Conservation (phyloP, 2,329 filamentous ascomycete species). For the Nannizzia gypsea region DNA sequence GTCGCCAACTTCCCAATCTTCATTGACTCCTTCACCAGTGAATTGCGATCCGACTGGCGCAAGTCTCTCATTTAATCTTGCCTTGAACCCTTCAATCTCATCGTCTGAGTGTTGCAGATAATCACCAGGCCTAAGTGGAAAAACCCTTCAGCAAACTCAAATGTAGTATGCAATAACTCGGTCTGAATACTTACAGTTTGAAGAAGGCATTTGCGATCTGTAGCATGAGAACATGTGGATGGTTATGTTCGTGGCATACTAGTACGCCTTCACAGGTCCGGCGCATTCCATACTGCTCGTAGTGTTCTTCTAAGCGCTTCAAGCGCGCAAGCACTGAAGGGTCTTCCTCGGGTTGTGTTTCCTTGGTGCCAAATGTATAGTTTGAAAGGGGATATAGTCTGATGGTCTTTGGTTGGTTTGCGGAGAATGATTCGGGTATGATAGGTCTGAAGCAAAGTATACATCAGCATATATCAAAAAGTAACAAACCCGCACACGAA, state of each 20-base stretch:
- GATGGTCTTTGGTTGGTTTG: conserved; percentile 79
- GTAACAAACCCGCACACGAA: not conserved
- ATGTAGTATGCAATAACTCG: too few relatives aligned
- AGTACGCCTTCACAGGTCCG: conserved; percentile 94
- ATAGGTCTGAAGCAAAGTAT: conserved; percentile 44
- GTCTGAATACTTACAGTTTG: conserved; percentile 54
- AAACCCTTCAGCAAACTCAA: not conserved
- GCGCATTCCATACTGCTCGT: conserved; percentile 83
- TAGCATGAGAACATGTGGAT: conserved; percentile 96
- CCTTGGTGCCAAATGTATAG: conserved; percentile 98
- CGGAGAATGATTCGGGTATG: conserved; percentile 72
- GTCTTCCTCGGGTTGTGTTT: conserved; percentile 95
- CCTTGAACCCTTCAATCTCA: conserved; percentile 90
- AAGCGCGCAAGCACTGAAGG: conserved; percentile 86
- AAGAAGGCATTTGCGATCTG: conserved; percentile 99
- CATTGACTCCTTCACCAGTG: conserved; percentile 73
- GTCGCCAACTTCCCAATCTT: conserved; percentile 89
- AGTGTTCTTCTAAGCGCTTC: conserved; percentile 93
- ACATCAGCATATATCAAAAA: not conserved
- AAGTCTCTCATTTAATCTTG: conserved; percentile 78
- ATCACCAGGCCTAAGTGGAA: conserved; percentile 60
- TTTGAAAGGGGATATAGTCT: conserved; percentile 90
- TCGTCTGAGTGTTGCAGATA: conserved; percentile 79
- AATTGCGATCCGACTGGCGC: conserved; percentile 78
- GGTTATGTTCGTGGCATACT: conserved; percentile 97